These are phyloP conservation scores for Melanogaster broomeanus DNA, from an alignment of 768 basidiomycete species.

Conservation along the genomic window DNA sequence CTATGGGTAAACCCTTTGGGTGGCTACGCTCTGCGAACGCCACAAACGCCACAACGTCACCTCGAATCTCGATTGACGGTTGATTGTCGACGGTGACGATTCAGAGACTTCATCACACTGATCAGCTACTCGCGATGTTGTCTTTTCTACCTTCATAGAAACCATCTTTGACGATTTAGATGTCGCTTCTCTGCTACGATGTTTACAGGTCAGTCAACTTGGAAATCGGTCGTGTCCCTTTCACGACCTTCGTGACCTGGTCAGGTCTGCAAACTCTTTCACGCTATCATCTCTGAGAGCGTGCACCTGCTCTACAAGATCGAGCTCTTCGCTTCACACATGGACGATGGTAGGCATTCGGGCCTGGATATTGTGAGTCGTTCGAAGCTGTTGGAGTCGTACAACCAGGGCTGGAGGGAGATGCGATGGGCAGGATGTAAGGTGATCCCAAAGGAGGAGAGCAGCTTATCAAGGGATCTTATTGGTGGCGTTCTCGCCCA, in stretches of 20 bases:
- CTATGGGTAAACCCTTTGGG: too few species aligned
- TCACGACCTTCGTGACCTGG: neutral
- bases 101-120: too few species aligned
- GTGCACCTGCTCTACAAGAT: conserved; percentile 20
- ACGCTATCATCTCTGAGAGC: conserved; percentile 10
- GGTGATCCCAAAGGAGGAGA: too few species aligned
- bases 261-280: conserved; percentile 19
- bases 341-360: conserved; percentile 7
- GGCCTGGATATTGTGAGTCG: conserved; percentile 9
- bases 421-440: neutral
- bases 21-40: too few species aligned
- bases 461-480: too few species aligned
- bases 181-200: conserved; percentile 6
- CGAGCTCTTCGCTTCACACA: conserved; percentile 15
- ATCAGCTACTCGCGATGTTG: neutral
- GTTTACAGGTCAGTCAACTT: conserved; percentile 11
- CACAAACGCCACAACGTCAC: too few species aligned
- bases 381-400: conserved; percentile 11
- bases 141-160: conserved; percentile 15
- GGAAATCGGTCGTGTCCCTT: neutral
- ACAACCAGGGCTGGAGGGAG: conserved; percentile 22
- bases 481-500: too few species aligned
- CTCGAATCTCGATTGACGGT: too few species aligned
- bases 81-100: too few species aligned
- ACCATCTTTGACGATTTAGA: conserved; percentile 17